Evolutionary conservation across 345 rosid genomes (phyloP).

Genomic region (Salix brachista): DNA sequence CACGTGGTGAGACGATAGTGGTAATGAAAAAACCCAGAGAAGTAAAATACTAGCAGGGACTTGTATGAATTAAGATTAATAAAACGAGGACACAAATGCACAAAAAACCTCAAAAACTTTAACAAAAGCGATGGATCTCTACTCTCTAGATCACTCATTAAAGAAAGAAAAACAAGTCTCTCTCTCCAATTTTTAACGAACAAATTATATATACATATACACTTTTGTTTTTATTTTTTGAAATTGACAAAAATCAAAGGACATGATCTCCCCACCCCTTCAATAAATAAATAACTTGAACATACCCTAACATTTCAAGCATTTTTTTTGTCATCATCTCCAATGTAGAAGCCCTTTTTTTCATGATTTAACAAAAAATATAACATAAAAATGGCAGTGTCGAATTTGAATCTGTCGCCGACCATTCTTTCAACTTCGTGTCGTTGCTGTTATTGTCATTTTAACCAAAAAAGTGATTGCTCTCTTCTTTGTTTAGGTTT

Average conservation of each 20-base stretch:
- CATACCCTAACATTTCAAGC: neutral
- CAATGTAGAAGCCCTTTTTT: neutral
- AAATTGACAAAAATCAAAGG: neutral
- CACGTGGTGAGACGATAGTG: too few relatives aligned
- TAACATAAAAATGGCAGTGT: neutral
- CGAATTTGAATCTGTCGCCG: neutral
- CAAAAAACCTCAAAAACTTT: neutral
- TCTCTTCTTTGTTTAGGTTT: neutral
- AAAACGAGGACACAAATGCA: neutral
- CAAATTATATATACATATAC: neutral
- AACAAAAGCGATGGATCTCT: neutral
- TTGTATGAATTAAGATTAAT: neutral
- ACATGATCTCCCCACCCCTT: neutral
- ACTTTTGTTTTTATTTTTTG: neutral
- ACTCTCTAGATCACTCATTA: neutral
- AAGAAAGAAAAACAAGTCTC: neutral
- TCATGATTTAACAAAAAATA: neutral
- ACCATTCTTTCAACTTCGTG: neutral
- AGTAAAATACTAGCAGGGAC: neutral
- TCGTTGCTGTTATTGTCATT: neutral
- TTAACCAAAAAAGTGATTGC: neutral
- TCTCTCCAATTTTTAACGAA: neutral
- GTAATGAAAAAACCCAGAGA: neutral
- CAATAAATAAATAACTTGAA: neutral
- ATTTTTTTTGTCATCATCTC: neutral